Base-by-base conservation (phyloP, 1,284 basidiomycete genomes). In the Sporisorium graminicola region DNA sequence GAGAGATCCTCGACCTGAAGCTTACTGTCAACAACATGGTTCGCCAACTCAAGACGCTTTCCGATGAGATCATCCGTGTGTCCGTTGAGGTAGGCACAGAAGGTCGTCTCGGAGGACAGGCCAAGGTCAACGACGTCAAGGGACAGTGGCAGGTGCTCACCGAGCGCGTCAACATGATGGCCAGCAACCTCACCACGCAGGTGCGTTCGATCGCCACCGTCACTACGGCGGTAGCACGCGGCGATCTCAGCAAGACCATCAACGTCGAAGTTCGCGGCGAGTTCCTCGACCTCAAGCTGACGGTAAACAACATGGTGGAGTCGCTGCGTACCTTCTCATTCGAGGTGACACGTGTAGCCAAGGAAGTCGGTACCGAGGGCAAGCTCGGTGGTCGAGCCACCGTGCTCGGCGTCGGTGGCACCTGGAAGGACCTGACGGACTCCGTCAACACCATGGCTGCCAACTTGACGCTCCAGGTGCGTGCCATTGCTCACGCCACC, bases 1-100 rank as follows among this genome's bases (percentile, higher is more conserved):
- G 96, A 68, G 96, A 98, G 88, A 98, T 99, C 89, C 88, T 97
- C 9, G 95, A 98, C 78, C 88, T 98, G 86, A 98, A 90, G 84
- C 86, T 87, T 40, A 86, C 85, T 9, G 85, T 86, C 66, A 86
- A 86, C 74, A 85, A 86, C 73, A 86, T 86, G 85, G 84, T 75
- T 35, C 61, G 82, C 20, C 83, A 84, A 61, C 77, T 84, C 60
- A 79, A 80, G 64, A 85, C 77, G 42, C 77, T 85, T 37, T 82
- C 79, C 0, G 83, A 85, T 65, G 84, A 85, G 62, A 84, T 85
- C 43, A 96, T 94, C 13, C 86, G 88, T 37, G 93, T 95, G 26
- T 42, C 90, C 90, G 82, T 85, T 75, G 94, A 95, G 86, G 95
- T 97, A 85, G 94, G 95, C 29, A 96, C 94, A 10, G 94, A 96